These are phyloP conservation scores for Alternaria rosae DNA, from an alignment of 2,329 filamentous ascomycete species.

Conservation along the genomic window DNA sequence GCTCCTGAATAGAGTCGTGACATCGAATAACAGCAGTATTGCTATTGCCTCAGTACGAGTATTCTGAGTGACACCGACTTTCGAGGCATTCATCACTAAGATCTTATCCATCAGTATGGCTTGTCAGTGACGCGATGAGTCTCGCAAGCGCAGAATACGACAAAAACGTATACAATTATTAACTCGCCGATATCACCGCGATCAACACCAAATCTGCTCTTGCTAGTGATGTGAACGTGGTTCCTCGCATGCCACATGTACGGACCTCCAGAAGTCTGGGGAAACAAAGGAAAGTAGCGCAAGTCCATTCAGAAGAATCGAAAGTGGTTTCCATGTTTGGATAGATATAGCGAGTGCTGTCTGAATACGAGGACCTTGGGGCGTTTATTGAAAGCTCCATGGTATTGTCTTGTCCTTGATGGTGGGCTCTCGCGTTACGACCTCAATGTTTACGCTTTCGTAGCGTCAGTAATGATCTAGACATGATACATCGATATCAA, in stretches of 20 bases:
- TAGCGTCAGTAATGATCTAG: not conserved
- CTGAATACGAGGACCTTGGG: not conserved
- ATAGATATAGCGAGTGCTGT: not conserved
- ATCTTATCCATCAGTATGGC: not conserved
- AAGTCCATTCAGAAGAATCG: fast-evolving
- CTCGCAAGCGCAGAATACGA: not conserved
- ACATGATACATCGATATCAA: not conserved
- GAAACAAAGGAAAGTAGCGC: not conserved
- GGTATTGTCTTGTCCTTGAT: not conserved
- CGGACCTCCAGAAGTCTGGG: not conserved
- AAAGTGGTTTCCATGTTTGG: not conserved
- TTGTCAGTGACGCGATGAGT: not conserved
- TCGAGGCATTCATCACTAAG: not conserved
- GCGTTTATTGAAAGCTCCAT: not conserved
- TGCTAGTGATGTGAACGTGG: not conserved
- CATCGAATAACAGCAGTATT: not conserved
- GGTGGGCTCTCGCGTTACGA: not conserved
- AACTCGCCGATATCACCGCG: fast-evolving
- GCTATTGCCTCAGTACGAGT: not conserved
- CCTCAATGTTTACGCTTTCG: not conserved
- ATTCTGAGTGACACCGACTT: not conserved
- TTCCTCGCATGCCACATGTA: not conserved
- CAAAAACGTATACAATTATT: not conserved
- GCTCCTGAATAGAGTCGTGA: not conserved
- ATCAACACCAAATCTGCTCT: not conserved